Evolutionary conservation across 305 asterid species (phyloP).

Genomic region (Lippia alba): DNA sequence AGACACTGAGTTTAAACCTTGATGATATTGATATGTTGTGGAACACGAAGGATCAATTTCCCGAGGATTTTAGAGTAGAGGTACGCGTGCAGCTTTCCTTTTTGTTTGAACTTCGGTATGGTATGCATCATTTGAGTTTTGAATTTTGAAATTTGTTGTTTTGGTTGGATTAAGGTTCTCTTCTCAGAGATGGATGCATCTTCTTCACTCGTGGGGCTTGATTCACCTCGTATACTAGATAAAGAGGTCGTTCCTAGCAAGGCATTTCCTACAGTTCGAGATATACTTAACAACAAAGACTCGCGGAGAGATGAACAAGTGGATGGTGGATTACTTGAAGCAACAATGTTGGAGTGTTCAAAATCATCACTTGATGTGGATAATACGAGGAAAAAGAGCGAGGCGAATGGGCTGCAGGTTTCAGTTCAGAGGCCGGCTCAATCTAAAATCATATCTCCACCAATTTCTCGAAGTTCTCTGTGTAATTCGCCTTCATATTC

Average conservation of each 20-base stretch:
- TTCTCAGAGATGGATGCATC: slow-evolving; percentile 66
- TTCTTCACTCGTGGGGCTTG: slow-evolving; percentile 40
- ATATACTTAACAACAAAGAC: slow-evolving; percentile 46
- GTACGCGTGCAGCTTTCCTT: slow-evolving; percentile 39
- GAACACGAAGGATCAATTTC: slow-evolving; percentile 57
- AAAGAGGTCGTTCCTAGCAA: slow-evolving; percentile 29
- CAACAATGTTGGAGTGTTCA: neutral
- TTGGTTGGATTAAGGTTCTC: slow-evolving; percentile 52
- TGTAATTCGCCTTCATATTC: slow-evolving; percentile 39
- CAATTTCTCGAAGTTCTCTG: slow-evolving; percentile 35
- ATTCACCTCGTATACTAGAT: slow-evolving; percentile 40
- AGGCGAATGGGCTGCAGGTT: slow-evolving; percentile 41
- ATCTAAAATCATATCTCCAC: slow-evolving; percentile 47
- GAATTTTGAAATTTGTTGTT: slow-evolving; percentile 8
- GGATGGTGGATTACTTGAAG: slow-evolving; percentile 12
- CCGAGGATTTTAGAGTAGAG: slow-evolving; percentile 72
- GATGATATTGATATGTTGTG: slow-evolving; percentile 64
- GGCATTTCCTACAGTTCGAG: slow-evolving; percentile 54
- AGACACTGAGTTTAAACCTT: slow-evolving; percentile 53
- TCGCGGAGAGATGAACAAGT: slow-evolving; percentile 20
- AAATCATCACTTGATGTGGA: slow-evolving; percentile 30
- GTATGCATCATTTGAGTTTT: slow-evolving; percentile 16
- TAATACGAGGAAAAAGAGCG: slow-evolving; percentile 26
- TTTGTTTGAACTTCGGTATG: neutral
- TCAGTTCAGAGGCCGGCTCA: slow-evolving; percentile 48